Percentiles rank a stretch among this genome's conserved stretches.
Conservation (phyloP, 2,329 filamentous ascomycete genomes). For the Tothia fuscella region DNA sequence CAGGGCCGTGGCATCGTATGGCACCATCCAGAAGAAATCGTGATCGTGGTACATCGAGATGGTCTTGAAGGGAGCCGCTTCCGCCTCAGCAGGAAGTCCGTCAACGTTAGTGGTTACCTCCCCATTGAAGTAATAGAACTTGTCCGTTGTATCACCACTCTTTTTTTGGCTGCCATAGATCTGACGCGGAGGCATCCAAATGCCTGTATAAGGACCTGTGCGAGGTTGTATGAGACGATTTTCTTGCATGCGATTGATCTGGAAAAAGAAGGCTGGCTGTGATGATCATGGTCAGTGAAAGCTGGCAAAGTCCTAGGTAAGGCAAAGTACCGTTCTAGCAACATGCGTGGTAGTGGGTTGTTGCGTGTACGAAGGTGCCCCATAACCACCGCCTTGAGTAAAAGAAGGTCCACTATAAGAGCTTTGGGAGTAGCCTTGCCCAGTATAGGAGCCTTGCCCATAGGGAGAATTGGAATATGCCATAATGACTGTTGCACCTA, state of each 20-base stretch:
- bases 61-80: not conserved
- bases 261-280: slow-evolving; percentile 7
- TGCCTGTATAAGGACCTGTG: not conserved
- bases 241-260: slow-evolving; percentile 6
- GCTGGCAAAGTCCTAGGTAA: no score
- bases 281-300: no score
- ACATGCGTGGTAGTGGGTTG: no score
- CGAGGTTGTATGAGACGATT: slow-evolving; percentile 4
- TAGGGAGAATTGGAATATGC: no score
- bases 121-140: slow-evolving; percentile 7
- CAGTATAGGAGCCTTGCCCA: no score
- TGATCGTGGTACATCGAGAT: slow-evolving; percentile 8
- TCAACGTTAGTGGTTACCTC: not conserved
- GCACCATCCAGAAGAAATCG: slow-evolving; percentile 8
- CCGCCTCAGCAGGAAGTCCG: not conserved
- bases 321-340: no score
- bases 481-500: no score
- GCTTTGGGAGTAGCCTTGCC: no score
- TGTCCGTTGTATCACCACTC: not conserved
- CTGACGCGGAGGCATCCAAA: slow-evolving; percentile 4
- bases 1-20: slow-evolving; percentile 5
- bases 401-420: no score
- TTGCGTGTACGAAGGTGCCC: no score
- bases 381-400: no score
- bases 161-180: slow-evolving; percentile 6